Percentiles rank a stretch among this genome's conserved stretches.
These are phyloP conservation scores for Penicillium paneum DNA, from an alignment of 2,329 filamentous ascomycete genomes.

Conservation along the genomic window DNA sequence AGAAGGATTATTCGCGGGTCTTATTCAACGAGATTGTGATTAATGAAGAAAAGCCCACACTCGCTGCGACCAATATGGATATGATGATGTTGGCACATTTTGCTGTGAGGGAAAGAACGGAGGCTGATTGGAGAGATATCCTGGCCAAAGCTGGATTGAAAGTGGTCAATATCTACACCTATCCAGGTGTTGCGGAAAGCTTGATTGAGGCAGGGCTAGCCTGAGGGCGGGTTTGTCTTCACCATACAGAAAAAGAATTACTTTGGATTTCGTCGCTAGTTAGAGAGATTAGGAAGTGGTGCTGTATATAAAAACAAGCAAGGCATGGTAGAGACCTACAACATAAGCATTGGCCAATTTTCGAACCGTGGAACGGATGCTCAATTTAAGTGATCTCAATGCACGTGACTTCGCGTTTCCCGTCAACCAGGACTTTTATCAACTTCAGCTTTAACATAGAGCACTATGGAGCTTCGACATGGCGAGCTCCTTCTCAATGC, in stretches of 20 bases:
- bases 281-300: no score
- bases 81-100: constrained; percentile 27
- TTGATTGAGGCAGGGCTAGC: constrained; percentile 23
- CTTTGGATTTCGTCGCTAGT: no score
- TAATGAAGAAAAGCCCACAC: constrained; percentile 16
- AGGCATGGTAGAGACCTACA: no score
- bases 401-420: constrained; percentile 17
- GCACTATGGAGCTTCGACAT: constrained; percentile 27
- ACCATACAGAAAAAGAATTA: no score
- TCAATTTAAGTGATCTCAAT: constrained; percentile 24
- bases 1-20: constrained; percentile 20
- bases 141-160: constrained; percentile 15
- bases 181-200: constrained; percentile 19
- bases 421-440: not conserved
- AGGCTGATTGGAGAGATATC: constrained; percentile 17
- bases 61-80: constrained; percentile 24
- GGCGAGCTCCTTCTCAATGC: constrained; percentile 14
- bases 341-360: not conserved
- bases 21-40: constrained; percentile 25
- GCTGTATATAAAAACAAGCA: no score
- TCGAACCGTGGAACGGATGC: constrained; percentile 15
- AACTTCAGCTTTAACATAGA: not conserved
- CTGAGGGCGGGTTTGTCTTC: not conserved
- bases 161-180: constrained; percentile 16
- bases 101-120: constrained; percentile 17